These are phyloP conservation scores for Monosporascus sp. DNA, from an alignment of 2,329 filamentous ascomycete species.

Conservation along the genomic window DNA sequence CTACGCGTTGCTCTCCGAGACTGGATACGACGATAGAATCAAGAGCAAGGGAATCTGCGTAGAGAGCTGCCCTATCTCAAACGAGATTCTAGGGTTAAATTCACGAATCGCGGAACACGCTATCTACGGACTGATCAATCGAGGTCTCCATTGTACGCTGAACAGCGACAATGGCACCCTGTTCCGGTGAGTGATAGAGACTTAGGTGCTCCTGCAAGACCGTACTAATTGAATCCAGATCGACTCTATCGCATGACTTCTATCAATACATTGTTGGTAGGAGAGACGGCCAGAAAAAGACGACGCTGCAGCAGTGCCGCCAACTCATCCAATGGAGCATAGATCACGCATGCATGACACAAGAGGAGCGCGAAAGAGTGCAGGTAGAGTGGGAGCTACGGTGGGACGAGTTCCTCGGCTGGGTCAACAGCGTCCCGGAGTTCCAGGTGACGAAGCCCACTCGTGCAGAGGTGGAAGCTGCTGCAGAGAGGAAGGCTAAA, in stretches of 20 bases:
- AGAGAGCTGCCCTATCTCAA: constrained; percentile 74
- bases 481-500: background rate
- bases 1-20: constrained; percentile 61
- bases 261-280: constrained; percentile 71
- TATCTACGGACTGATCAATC: constrained; percentile 64
- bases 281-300: constrained; percentile 57
- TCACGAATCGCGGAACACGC: constrained; percentile 60
- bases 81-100: constrained; percentile 68
- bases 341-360: constrained; percentile 51
- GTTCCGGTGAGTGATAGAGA: constrained; percentile 48
- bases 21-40: constrained; percentile 61
- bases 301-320: constrained; percentile 66
- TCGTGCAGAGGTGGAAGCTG: constrained; percentile 1
- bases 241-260: constrained; percentile 69
- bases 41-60: constrained; percentile 60
- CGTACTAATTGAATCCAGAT: constrained; percentile 38
- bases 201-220: background rate
- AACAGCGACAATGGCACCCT: constrained; percentile 72
- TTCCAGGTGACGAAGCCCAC: constrained; percentile 6
- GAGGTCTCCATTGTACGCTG: constrained; percentile 67
- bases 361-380: constrained; percentile 33
- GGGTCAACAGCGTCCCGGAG: constrained; percentile 35
- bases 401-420: constrained; percentile 55
- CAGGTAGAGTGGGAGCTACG: constrained; percentile 42
- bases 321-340: constrained; percentile 62